Base-by-base conservation (phyloP, 2,329 filamentous ascomycete species). In the Aspergillus sojae region DNA sequence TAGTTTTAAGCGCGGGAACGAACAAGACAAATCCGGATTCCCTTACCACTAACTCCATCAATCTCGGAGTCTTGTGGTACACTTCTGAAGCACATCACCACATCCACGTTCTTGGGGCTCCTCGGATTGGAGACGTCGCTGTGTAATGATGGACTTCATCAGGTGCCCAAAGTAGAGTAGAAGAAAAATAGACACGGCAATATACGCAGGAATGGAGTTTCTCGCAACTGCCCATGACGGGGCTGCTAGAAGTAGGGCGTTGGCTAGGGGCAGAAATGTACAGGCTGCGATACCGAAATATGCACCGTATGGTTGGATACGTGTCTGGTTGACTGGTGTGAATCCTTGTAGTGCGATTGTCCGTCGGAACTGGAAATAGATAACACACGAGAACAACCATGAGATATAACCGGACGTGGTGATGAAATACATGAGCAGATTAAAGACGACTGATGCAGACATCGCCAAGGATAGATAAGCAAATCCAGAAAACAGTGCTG, bases 161-260 rank as follows among this genome's bases (percentile, higher is more conserved):
- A 46, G 77, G 70, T 88, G 86, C 6, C 79, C 80, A 19, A 83
- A 74, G 70, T 86, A 89, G 56, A 89, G 68, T 3, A 77, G 62
- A 14, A 85, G 68, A 71, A 90, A 90, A 41, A 87, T 80, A 0
- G 84, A 84, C 46, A 90, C 83, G n/a, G 87, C 87, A 23, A 89
- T 80, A 70, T 90, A 90, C 0, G 85, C 80, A 0, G 86, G 86
- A 62, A 89, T 73, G 67, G 94, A 92, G 69, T 83, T 81, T 3
- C 82, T 79, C 0, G 82, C 82, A 43, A 80, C 83, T 83, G 87
- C 91, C 26, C 86, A 81, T 23, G 81, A 75, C 0, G 86, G 85
- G 72, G 88, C 88, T 71, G 92, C 93, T 36, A 89, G 84, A 43
- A 88, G 84, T 75, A 93, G 91, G 1, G 90, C 90, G 70, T 92